Evolutionary conservation across 257 asterid genomes (phyloP), one percentile per base, ranked within the genome.

Genomic region (Nicotiana benthamiana): DNA sequence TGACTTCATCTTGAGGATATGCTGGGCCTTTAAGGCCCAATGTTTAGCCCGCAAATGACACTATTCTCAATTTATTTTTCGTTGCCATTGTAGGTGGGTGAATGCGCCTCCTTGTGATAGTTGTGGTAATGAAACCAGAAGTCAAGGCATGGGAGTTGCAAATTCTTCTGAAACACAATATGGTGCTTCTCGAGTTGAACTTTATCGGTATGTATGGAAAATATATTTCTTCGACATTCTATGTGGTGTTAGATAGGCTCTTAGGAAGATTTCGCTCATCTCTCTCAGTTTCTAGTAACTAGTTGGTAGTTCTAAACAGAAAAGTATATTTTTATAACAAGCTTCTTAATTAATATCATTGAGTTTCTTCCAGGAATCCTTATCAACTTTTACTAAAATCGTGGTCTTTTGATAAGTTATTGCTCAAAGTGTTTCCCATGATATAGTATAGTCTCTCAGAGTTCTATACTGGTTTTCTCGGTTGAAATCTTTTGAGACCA

Each of bases 61-160:
- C 4, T 74, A 15, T 15, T 74, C 43, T 74, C 78, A 3, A 24
- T 26, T 46, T 48, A 6, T 22, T 74, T 48, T 61, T 60, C 0
- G 5, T 18, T 24, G 24, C 15, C 61, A 81, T 83, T 85, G 67
- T 83, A 93, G 99, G 92, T 95, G 99, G 99, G 97, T 93, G 67
- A 90, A 95, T 86, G 86, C 94, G 46, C 98, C 99, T 86, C 91
- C 98, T 77, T 95, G 99, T 84, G 96, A 89, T 74, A 89, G 86
- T 82, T 95, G 99, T 85, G 88, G 83, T 46, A 85, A 79, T 82
- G 97, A 92, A 74, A 95, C 98, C 68, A 53, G 77, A 80, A 86
- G 80, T 78, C 93, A 89, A 86, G 97, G 97, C 84, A 91, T 88
- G 97, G 98, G 96, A 70, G 85, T 77, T 60, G 89, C 97, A 46